Conservation (phyloP, 495 filamentous ascomycete species). For the Corynascus novoguineensis region DNA sequence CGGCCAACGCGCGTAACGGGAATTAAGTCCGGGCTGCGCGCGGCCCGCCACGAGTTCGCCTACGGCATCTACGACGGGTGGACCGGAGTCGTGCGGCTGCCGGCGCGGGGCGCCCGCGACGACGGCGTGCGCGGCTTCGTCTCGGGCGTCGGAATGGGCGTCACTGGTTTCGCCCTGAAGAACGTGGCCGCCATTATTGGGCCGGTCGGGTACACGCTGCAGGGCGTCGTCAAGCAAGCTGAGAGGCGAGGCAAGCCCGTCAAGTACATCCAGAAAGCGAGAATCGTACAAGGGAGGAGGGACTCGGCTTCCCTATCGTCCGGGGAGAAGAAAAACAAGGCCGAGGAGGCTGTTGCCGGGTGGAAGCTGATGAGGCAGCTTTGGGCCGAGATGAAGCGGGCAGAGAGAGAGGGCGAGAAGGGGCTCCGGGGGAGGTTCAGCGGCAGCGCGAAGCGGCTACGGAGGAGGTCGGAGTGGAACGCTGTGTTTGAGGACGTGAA, state of each 20-base stretch:
- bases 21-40: constrained; percentile 59
- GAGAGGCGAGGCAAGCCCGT: constrained; percentile 44
- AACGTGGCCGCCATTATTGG: constrained; percentile 59
- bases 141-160: constrained; percentile 67
- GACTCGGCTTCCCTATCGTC: constrained; percentile 32
- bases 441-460: constrained; percentile 11
- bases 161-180: constrained; percentile 69
- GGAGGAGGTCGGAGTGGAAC: constrained; percentile 30
- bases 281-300: constrained; percentile 44
- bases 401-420: constrained; percentile 28
- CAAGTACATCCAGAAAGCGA: constrained; percentile 43
- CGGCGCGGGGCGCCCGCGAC: constrained; percentile 54
- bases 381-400: constrained; percentile 35
- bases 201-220: constrained; percentile 58
- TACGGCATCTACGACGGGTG: constrained; percentile 70
- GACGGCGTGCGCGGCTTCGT: constrained; percentile 54
- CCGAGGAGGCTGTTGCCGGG: constrained; percentile 29
- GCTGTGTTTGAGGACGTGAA: constrained; percentile 44
- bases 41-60: constrained; percentile 60
- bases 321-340: constrained; percentile 23
- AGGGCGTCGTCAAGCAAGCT: constrained; percentile 56
- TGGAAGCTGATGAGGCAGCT: constrained; percentile 43
- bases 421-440: constrained; percentile 13
- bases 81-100: constrained; percentile 63
- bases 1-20: constrained; percentile 57